phyloP scores from a whole-genome alignment of 352 stramenopile genomes.

The Phytophthora megakarya region DNA sequence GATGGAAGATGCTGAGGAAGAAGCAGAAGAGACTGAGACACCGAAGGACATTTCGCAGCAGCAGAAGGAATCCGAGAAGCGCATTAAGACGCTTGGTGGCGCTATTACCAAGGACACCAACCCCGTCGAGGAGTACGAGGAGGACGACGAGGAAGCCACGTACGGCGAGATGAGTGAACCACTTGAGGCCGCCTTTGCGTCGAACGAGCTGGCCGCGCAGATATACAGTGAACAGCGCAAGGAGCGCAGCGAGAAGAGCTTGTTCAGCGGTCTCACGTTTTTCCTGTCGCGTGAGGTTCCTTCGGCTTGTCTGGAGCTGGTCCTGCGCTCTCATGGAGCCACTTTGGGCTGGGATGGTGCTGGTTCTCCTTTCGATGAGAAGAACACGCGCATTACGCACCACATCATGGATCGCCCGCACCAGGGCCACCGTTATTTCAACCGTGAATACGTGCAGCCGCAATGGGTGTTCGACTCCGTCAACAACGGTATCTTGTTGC shows the following conservation, averaged over 20 bases:
- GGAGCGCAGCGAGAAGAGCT: slow-evolving; percentile 66
- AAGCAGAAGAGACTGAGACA: slow-evolving; percentile 38
- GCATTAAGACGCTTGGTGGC: slow-evolving; percentile 72
- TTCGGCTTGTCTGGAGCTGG: slow-evolving; percentile 94
- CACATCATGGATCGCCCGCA: slow-evolving; percentile 96
- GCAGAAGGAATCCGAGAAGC: slow-evolving; percentile 90
- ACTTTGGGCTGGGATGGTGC: slow-evolving; percentile 95
- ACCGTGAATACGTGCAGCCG: slow-evolving; percentile 98
- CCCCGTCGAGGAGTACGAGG: slow-evolving; percentile 75
- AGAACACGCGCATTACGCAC: slow-evolving; percentile 96
- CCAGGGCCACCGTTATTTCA: slow-evolving; percentile 88
- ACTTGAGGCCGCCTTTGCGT: slow-evolving; percentile 88
- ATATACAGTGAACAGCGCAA: slow-evolving; percentile 85
- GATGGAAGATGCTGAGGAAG: slow-evolving; percentile 32
- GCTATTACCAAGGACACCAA: slow-evolving; percentile 41
- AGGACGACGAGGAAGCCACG: slow-evolving; percentile 61
- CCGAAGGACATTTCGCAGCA: slow-evolving; percentile 59
- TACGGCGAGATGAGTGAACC: slow-evolving; percentile 91
- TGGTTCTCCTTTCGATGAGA: slow-evolving; percentile 90
- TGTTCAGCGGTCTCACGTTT: slow-evolving; percentile 89
- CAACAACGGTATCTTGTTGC: slow-evolving; percentile 96
- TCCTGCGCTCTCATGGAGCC: slow-evolving; percentile 94
- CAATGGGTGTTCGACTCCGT: slow-evolving; percentile 99
- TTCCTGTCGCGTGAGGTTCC: slow-evolving; percentile 97
- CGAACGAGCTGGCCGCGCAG: slow-evolving; percentile 78